Base-by-base conservation (phyloP, 2,329 filamentous ascomycete genomes). In the Gaeumannomyces sp. region DNA sequence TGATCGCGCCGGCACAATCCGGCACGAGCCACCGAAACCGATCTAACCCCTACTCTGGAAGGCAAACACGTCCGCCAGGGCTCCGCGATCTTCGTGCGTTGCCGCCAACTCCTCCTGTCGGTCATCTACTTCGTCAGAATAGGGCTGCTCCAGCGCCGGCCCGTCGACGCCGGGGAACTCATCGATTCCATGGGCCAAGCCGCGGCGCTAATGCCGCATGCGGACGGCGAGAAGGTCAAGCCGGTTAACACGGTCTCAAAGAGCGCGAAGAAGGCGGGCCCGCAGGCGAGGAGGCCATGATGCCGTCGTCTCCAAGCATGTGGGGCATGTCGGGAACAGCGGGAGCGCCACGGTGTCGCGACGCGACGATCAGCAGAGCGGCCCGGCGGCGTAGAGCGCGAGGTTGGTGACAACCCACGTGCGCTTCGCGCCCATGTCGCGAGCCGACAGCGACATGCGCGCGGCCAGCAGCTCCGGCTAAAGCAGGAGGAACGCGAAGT, bases 161-260 rank as follows among this genome's bases (percentile, higher is more conserved):
- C 59, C 19, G 33, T 60, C 29, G n/a, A 60, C 14, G 28, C 28
- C 28, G 28, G 59, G 59, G 33, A 33, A 60, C 28, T 33, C 27
- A 29, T 60, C 59, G 27, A 33, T n/a, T 13, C 28, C 59, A 11
- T 14, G 13, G 14, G 35, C 13, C 19, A 60, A 11, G 11, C 28
- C 59, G 59, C 58, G 27, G 25, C 59, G 59, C 59, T 14, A 33
- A 14, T 60, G 4, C 4, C 28, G 59, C 28, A 60, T n/a, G 28
- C 59, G 59, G 59, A 60, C 59, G 59, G 28, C 28, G 59, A 29
- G 59, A 60, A 29, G 3, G 59, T 60, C 29, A 60, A 33, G 28
- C 28, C 59, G 14, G 59, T 29, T 22, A 19, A 19, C 28, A n/a
- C 16, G 59, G 59, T 22, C 8, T 11, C 11, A 19, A 60, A 60